Evolutionary conservation across 2,329 filamentous ascomycete genomes (phyloP).

Genomic region (Pseudogymnoascus sp.): DNA sequence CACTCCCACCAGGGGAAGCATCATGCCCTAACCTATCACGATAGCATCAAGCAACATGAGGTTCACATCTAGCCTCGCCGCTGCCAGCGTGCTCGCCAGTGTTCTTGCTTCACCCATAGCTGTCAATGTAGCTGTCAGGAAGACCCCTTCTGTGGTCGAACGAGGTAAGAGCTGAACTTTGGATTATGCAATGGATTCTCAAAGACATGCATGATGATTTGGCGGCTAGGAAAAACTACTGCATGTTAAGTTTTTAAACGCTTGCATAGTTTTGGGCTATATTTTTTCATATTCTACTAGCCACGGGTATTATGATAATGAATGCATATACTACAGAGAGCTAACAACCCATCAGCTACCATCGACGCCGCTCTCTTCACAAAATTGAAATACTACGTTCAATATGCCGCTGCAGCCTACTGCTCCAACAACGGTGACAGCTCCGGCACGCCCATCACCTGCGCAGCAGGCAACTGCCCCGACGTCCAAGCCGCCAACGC

Average conservation of each 20-base stretch:
- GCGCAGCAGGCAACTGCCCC: conserved; percentile 17
- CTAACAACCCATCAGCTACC: conserved; percentile 18
- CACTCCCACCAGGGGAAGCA: background rate
- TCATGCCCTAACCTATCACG: background rate
- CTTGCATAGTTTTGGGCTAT: background rate
- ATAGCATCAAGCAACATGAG: background rate
- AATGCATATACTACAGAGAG: background rate
- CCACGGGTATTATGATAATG: background rate
- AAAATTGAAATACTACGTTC: conserved; percentile 17
- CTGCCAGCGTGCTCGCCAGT: background rate
- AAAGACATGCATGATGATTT: background rate
- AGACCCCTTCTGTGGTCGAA: background rate
- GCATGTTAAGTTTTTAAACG: background rate
- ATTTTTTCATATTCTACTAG: background rate
- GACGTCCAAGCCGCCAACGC: conserved; percentile 15
- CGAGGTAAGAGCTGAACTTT: background rate
- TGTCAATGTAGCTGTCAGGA: background rate
- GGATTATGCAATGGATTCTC: background rate
- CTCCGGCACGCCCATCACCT: conserved; percentile 14
- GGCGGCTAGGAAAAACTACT: background rate
- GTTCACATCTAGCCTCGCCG: background rate
- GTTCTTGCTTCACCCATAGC: background rate
- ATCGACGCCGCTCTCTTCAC: conserved; percentile 11
- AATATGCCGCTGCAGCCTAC: conserved; percentile 22
- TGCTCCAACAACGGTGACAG: conserved; percentile 18